phyloP scores from a whole-genome alignment of 495 filamentous ascomycete genomes.

The Entonaema liquescens region DNA sequence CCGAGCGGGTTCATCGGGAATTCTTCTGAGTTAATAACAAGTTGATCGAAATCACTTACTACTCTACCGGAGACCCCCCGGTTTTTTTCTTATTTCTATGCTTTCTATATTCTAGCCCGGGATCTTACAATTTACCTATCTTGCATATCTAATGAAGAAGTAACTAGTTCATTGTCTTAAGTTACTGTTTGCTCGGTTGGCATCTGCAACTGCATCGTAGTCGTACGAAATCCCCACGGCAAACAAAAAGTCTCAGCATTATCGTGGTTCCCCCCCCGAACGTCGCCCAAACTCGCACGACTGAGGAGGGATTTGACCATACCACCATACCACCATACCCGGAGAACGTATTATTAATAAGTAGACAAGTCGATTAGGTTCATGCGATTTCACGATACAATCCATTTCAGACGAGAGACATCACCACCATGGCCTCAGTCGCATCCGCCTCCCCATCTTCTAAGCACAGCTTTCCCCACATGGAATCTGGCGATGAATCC shows the following conservation, averaged over 20 bases:
- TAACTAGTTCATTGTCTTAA: background rate
- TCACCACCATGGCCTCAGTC: constrained; percentile 39
- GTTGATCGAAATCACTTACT: constrained; percentile 2
- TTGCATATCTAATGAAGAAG: background rate
- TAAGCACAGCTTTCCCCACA: constrained; percentile 34
- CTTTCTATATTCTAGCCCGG: background rate
- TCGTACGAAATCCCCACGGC: constrained; percentile 32
- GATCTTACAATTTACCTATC: background rate
- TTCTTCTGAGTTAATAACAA: background rate
- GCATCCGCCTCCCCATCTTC: constrained; percentile 41
- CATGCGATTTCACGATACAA: constrained; percentile 16
- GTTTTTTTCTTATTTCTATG: background rate
- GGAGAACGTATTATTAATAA: constrained; percentile 33
- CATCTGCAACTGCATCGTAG: constrained; percentile 12
- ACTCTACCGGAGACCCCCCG: constrained; percentile 23
- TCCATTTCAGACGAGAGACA: background rate
- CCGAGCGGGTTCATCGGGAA: constrained; percentile 29
- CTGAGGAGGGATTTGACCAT: background rate
- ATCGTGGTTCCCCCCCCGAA: constrained; percentile 12
- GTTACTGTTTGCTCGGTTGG: constrained; percentile 35
- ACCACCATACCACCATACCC: background rate
- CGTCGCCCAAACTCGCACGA: constrained; percentile 1
- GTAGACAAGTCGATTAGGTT: constrained; percentile 13
- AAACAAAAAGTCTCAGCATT: constrained; percentile 21
- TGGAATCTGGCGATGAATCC: constrained; percentile 44